phyloP scores from a whole-genome alignment of 805 yeast genomes.

The Candida manassasensis region DNA sequence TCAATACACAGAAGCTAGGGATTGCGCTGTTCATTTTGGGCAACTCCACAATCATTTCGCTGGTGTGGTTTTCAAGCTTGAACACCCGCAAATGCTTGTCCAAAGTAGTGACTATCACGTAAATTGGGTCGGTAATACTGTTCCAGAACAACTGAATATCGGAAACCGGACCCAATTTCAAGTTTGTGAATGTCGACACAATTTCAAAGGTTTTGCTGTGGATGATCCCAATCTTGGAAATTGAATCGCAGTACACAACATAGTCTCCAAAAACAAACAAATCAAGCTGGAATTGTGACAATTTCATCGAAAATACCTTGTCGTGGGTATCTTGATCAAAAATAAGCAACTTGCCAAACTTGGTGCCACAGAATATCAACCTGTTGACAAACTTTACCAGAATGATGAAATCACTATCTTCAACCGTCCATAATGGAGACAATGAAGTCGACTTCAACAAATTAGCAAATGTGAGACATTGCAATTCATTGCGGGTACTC shows the following conservation, averaged over 20 bases:
- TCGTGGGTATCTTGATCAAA: slow-evolving; percentile 12
- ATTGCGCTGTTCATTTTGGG: slow-evolving; percentile 2
- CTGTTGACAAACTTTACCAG: slow-evolving; percentile 4
- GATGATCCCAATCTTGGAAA: slow-evolving; percentile 26
- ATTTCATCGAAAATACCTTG: slow-evolving; percentile 12
- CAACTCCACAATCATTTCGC: slow-evolving; percentile 1
- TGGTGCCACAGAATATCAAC: slow-evolving; percentile 25
- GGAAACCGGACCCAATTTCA: slow-evolving; percentile 11
- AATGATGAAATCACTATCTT: neutral
- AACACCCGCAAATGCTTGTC: slow-evolving; percentile 20
- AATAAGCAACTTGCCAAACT: slow-evolving; percentile 24
- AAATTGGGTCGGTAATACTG: slow-evolving; percentile 16
- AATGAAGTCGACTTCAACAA: slow-evolving; percentile 6
- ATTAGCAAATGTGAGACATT: neutral
- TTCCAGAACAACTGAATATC: slow-evolving; percentile 4
- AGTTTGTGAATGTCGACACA: slow-evolving; percentile 16
- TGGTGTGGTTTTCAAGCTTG: neutral
- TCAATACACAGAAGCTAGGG: slow-evolving; percentile 3
- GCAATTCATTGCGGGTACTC: slow-evolving; percentile 4
- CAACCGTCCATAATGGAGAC: slow-evolving; percentile 12
- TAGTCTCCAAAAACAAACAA: slow-evolving; percentile 14
- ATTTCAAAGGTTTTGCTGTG: slow-evolving; percentile 19
- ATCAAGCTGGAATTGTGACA: slow-evolving; percentile 24
- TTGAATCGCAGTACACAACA: slow-evolving; percentile 24
- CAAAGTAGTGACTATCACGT: slow-evolving; percentile 17